phyloP scores from a whole-genome alignment of 108 stramenopile species.

The Cafeteria roenbergensis region DNA sequence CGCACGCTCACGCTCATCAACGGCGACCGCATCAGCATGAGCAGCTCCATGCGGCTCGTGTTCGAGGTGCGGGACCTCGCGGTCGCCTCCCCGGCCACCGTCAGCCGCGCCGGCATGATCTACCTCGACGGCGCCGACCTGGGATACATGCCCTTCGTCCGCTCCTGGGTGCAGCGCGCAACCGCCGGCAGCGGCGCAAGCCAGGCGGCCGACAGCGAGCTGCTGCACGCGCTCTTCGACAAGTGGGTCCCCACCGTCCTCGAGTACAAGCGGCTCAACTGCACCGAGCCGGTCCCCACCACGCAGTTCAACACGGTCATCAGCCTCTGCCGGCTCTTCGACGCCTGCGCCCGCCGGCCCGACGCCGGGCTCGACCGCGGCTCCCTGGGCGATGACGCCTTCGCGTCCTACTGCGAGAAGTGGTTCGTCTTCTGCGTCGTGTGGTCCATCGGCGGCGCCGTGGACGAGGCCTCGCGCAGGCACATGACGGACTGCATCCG shows the following conservation, averaged over 20 bases:
- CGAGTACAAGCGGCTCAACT: constrained; percentile 31
- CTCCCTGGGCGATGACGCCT: neutral
- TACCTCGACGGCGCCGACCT: constrained; percentile 47
- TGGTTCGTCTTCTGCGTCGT: constrained; percentile 48
- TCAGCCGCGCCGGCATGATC: constrained; percentile 57
- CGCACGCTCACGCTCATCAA: constrained; percentile 62
- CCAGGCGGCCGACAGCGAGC: constrained; percentile 2
- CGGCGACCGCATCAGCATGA: constrained; percentile 52
- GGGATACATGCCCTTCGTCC: constrained; percentile 39
- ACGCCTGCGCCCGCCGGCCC: constrained; percentile 27
- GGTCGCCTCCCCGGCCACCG: constrained; percentile 54
- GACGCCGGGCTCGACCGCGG: constrained; percentile 14
- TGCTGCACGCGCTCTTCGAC: constrained; percentile 24
- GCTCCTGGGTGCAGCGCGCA: constrained; percentile 32
- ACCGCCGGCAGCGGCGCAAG: neutral
- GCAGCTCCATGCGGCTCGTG: constrained; percentile 43
- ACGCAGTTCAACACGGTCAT: constrained; percentile 48
- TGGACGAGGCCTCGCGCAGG: constrained; percentile 30
- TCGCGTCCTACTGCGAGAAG: constrained; percentile 36
- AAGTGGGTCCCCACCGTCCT: constrained; percentile 44
- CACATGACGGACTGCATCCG: constrained; percentile 36
- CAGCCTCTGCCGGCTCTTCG: constrained; percentile 38
- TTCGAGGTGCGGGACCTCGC: constrained; percentile 54
- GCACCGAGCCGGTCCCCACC: constrained; percentile 39
- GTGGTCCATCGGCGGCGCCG: constrained; percentile 50